Conservation (phyloP, 345 rosid genomes). For the Reutealis trisperma region DNA sequence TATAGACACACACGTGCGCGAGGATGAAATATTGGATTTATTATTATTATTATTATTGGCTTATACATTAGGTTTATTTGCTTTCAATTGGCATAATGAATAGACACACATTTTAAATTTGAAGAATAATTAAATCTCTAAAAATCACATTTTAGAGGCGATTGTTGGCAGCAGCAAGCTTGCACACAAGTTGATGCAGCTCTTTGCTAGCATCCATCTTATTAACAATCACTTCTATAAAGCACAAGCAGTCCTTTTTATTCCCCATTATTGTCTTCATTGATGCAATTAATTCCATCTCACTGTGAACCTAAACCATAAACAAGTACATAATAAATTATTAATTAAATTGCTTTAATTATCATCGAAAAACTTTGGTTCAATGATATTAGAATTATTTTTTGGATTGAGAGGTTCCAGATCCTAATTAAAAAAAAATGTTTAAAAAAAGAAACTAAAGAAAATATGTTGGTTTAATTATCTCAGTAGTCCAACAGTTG, state of each 20-base stretch:
- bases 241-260: constrained; percentile 10
- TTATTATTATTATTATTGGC: no score
- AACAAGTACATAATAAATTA: not conserved
- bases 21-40: no score
- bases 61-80: no score
- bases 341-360: no score
- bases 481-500: constrained; percentile 46
- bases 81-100: no score
- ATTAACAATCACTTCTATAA: constrained; percentile 9
- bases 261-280: not conserved
- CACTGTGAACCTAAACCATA: not conserved
- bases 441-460: not conserved
- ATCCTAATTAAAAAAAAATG: no score
- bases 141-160: not conserved
- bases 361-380: not conserved
- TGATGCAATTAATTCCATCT: constrained; percentile 10
- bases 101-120: no score
- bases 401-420: not conserved
- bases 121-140: no score
- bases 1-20: no score
- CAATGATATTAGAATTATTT: not conserved
- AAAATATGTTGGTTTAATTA: not conserved
- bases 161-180: not conserved
- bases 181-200: not conserved
- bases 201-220: constrained; percentile 16